A percentile compares a stretch with the other conserved stretches of the same genome.
Conservation (phyloP, 495 filamentous ascomycete genomes). For the Lichenothelia convexa region DNA sequence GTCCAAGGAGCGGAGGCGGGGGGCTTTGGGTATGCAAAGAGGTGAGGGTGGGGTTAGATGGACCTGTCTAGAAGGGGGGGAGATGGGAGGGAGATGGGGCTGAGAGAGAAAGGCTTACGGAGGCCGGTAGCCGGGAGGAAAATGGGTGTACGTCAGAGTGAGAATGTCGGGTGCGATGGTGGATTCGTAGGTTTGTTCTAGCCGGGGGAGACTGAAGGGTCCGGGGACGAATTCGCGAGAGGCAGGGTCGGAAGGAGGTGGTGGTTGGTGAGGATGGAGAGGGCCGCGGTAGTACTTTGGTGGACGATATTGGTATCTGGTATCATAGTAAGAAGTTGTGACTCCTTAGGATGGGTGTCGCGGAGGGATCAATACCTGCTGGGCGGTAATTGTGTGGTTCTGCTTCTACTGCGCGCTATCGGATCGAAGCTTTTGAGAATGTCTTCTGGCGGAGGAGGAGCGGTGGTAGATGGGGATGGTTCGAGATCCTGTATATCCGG, state of each 20-base stretch:
- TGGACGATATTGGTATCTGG: constrained; percentile 78
- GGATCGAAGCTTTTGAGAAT: constrained; percentile 37
- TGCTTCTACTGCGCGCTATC: constrained; percentile 28
- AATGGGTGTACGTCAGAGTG: constrained; percentile 70
- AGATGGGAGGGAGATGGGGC: no score
- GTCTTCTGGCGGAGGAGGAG: constrained; percentile 17
- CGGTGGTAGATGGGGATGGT: constrained; percentile 21
- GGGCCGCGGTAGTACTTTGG: constrained; percentile 90
- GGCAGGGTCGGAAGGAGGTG: constrained; percentile 60
- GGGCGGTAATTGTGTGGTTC: constrained; percentile 40
- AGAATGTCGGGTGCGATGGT: constrained; percentile 82
- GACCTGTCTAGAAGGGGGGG: no score
- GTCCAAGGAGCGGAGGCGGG: constrained; percentile 77
- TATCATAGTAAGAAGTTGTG: background rate
- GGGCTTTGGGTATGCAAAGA: constrained; percentile 35
- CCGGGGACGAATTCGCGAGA: constrained; percentile 85
- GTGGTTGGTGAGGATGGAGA: constrained; percentile 78
- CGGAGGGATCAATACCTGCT: constrained; percentile 36
- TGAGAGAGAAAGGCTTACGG: no score
- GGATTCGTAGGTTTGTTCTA: constrained; percentile 74
- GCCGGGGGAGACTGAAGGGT: constrained; percentile 73
- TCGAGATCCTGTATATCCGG: constrained; percentile 17
- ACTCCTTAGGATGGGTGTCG: background rate
- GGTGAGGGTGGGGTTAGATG: no score
- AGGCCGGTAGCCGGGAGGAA: constrained; percentile 50